Conservation (phyloP, 306 rosid species). For the Castanopsis chinensis region DNA sequence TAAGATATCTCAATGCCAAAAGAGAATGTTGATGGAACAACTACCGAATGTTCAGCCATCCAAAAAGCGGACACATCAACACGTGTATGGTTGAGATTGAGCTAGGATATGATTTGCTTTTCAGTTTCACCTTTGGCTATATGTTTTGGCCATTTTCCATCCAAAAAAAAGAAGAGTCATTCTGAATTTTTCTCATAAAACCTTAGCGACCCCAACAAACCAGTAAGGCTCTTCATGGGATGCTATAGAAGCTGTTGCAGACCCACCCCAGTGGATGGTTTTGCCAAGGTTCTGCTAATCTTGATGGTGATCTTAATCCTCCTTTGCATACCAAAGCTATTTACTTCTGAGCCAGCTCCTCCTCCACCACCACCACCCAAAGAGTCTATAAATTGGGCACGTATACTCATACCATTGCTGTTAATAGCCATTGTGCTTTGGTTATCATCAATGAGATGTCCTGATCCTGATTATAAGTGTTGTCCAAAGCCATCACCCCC, state of each 20-base stretch:
- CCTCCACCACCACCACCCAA: slow-evolving; percentile 18
- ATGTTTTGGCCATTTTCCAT: slow-evolving; percentile 12
- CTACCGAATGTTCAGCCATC: not conserved
- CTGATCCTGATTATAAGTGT: slow-evolving; percentile 12
- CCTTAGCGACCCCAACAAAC: not conserved
- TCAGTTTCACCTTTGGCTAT: not conserved
- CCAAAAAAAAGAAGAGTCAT: not conserved
- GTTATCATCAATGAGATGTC: slow-evolving; percentile 37
- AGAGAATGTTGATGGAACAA: slow-evolving; percentile 14
- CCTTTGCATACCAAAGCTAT: slow-evolving; percentile 38
- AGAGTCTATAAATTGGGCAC: slow-evolving; percentile 32
- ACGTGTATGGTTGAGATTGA: slow-evolving; percentile 33
- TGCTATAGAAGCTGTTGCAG: slow-evolving; percentile 40
- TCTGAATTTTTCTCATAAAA: slow-evolving; percentile 4
- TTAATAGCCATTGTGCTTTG: slow-evolving; percentile 41
- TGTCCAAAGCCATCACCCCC: not conserved
- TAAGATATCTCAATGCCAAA: not conserved
- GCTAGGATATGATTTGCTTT: not conserved
- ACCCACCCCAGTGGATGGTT: slow-evolving; percentile 13
- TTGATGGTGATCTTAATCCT: slow-evolving; percentile 51
- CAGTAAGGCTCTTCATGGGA: slow-evolving; percentile 39
- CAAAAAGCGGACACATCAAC: slow-evolving; percentile 11
- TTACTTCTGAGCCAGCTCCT: slow-evolving; percentile 26
- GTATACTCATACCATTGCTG: slow-evolving; percentile 33
- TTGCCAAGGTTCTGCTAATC: slow-evolving; percentile 44